Base-by-base conservation (phyloP, 192 early-diverging fungal genomes). In the Linnemannia zychae region DNA sequence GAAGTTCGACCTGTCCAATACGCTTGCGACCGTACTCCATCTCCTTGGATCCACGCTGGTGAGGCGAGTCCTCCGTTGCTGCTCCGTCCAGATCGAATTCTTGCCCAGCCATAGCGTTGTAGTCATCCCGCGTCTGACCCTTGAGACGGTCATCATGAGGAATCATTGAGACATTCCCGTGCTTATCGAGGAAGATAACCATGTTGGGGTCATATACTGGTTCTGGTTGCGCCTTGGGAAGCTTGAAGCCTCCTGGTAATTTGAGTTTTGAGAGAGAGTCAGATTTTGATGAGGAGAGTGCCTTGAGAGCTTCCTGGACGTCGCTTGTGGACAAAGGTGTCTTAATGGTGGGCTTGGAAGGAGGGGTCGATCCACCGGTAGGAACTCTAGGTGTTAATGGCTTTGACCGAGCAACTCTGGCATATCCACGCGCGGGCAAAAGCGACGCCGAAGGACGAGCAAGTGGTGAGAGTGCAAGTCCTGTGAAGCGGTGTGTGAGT, bases 161-260 rank as follows among this genome's bases (percentile, higher is more conserved):
- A 49, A 85, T 85, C 83, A 85, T 85, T 0, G 53, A 38, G 5
- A 79, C 83, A 2, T 85, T 85, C 20, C 83, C 83, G 7, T 76
- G 83, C 40, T 85, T 85, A 40, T 85, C 83, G 36, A 85, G 63
- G 47, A 85, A 85, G 18, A 85, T 85, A 46, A 85, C 47, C 83
- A 85, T 85, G 34, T 85, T 85, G 15, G 83, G 83, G 47, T 85
- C 83, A 47, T 85, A 85, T 20, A 60, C 77, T 31, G 68, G 50
- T 6, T 60, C 49, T 33, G 72, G 20, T 7, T 83, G 48, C 1
- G 70, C 13, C 38, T 83, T 78, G 7, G 72, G 75, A 20, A 83
- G 71, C 40, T 83, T 83, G 66, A 83, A 78, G 36, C 44, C 60
- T 2, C n/a, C 28, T 7, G 73, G 82, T 16, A 84, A 40, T 36